Evolutionary conservation across 176 grass and related monocot genomes (phyloP).

Genomic region (Tillandsia leiboldiana): DNA sequence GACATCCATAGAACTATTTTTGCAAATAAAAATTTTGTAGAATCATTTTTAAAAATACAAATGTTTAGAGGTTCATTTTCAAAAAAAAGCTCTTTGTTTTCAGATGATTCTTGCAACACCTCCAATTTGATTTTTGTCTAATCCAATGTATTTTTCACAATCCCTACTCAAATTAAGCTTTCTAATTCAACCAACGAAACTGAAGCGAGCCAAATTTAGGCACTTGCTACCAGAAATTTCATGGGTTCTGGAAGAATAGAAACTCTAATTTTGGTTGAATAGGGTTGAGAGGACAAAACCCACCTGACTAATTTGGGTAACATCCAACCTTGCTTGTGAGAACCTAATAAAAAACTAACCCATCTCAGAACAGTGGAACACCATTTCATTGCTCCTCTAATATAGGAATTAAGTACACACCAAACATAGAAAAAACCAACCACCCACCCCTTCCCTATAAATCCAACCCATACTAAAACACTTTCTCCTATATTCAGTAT

Average conservation of each 20-base stretch:
- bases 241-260: not conserved
- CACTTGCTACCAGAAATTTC: not conserved
- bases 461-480: not conserved
- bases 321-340: not conserved
- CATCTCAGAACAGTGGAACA: not conserved
- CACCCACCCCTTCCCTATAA: not conserved
- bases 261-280: not conserved
- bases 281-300: not conserved
- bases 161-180: no score
- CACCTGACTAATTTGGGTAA: not conserved
- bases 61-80: no score
- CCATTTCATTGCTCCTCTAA: not conserved
- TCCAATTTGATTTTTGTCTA: no score
- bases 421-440: not conserved
- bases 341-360: not conserved
- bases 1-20: no score
- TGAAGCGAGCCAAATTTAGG: not conserved
- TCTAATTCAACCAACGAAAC: no score
- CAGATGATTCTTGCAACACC: no score
- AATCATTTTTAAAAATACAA: no score
- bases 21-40: no score
- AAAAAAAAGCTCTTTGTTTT: no score
- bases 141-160: no score
- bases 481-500: not conserved
- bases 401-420: not conserved